Percentiles rank a stretch among this genome's conserved stretches.
These are phyloP conservation scores for Oxyria digyna DNA, from an alignment of 148 eudicot genomes.

Conservation along the genomic window DNA sequence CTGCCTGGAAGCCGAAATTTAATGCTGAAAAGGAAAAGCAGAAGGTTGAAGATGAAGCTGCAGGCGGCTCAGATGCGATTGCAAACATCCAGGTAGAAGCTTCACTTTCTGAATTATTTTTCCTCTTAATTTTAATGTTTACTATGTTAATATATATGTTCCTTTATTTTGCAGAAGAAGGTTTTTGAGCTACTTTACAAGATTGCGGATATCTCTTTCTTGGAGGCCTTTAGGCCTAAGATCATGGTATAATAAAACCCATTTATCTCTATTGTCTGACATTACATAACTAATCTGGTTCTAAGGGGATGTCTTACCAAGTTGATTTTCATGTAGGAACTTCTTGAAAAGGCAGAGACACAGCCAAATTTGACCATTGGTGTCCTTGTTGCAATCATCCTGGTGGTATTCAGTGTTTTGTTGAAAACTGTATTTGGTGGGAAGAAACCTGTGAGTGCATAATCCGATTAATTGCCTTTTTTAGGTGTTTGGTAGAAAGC, in stretches of 20 bases:
- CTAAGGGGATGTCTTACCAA: not conserved
- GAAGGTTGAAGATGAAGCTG: conserved; percentile 68
- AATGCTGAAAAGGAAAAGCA: conserved; percentile 76
- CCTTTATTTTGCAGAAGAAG: conserved; percentile 44
- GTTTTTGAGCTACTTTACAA: conserved; percentile 80
- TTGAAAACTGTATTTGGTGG: conserved; percentile 67
- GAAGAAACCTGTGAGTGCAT: conserved; percentile 67
- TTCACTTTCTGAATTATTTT: not conserved
- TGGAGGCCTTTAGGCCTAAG: conserved; percentile 53
- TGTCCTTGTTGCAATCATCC: conserved; percentile 32
- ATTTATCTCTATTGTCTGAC: not conserved
- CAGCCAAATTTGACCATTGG: conserved; percentile 73
- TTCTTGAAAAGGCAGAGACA: conserved; percentile 84
- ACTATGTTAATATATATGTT: not conserved
- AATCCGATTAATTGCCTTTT: not conserved
- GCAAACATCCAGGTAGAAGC: conserved; percentile 60
- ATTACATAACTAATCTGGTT: not conserved
- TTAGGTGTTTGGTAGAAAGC: not conserved
- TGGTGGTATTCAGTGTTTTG: conserved; percentile 35
- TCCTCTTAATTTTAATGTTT: not conserved
- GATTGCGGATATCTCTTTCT: conserved; percentile 77
- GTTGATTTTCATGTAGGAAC: conserved; percentile 28
- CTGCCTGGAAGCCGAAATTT: conserved; percentile 76
- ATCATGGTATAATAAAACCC: conserved; percentile 36
- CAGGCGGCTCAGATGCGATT: conserved; percentile 32